phyloP scores from a whole-genome alignment of 129 eudicot genomes.

The Flaveria ramosissima region DNA sequence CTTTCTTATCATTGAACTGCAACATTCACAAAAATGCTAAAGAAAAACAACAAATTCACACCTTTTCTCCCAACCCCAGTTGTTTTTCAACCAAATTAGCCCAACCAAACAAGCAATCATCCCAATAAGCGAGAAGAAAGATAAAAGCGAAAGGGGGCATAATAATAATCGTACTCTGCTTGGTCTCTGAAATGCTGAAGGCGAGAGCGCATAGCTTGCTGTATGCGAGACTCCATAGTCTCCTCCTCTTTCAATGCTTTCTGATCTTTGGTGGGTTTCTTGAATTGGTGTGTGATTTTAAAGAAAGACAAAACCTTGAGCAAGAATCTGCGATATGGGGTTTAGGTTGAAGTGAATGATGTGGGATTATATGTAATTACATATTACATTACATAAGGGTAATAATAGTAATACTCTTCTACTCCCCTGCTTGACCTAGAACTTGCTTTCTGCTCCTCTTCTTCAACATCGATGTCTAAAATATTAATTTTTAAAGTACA shows the following conservation, averaged over 20 bases:
- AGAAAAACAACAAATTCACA: background rate
- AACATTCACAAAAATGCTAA: background rate
- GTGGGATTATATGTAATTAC: too few species aligned
- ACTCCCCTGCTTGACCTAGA: too few species aligned
- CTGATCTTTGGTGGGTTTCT: background rate
- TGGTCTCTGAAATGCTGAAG: slow-evolving; percentile 59
- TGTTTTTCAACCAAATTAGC: background rate
- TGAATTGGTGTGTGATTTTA: background rate
- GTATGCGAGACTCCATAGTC: slow-evolving; percentile 44
- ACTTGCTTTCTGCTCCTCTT: too few species aligned
- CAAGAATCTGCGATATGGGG: background rate
- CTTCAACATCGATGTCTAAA: too few species aligned
- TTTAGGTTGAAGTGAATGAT: background rate
- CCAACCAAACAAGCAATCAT: background rate
- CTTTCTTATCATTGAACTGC: background rate
- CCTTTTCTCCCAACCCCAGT: background rate
- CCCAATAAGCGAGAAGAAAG: background rate
- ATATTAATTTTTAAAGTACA: too few species aligned
- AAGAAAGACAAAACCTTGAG: too few species aligned
- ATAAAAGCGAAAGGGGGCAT: background rate
- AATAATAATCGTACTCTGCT: slow-evolving; percentile 47
- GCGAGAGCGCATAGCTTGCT: slow-evolving; percentile 55
- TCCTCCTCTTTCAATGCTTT: slow-evolving; percentile 38
- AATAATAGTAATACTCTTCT: too few species aligned
- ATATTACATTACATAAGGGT: too few species aligned